Evolutionary conservation across 2,329 filamentous ascomycete species (phyloP), one percentile per base, ranked within the genome.

Genomic region (Paecilomyces variotii): DNA sequence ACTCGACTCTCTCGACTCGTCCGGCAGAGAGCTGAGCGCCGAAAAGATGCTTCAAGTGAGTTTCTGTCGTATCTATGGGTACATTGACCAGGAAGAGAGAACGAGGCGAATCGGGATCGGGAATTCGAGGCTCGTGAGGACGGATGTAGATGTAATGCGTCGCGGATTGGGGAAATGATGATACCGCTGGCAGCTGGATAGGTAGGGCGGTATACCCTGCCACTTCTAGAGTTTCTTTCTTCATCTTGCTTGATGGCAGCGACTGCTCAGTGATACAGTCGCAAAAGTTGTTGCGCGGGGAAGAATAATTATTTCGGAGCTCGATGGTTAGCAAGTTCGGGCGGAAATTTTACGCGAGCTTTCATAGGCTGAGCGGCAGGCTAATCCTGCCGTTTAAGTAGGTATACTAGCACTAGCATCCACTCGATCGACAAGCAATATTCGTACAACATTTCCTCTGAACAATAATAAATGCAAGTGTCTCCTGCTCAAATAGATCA

Each of bases 1-100:
- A 97, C 0, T 82, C 78, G 4, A 95, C 87, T 56, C 78, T 80
- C 72, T 96, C 90, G 54, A 97, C 88, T 53, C 88, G 82, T 2
- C 89, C 89, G 0, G 88, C 86, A 7, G 90, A 88, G 0, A 97
- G 81, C 14, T 95, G 83, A 0, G 82, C 79, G 0, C 84, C 78
- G 65, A 97, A 95, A 0, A 97, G 77, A 50, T 86, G 80, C 52
- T 90, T 86, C 50, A 97, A 81, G 67, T 92, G 89, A 0, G 80
- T 73, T 58, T 90, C 87, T 3, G 90, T 95, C 60, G 90, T 87
- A 70, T 97, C 92, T 62, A 88, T 80, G 5, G 94, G 94, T 0
- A 95, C 78, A 68, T 99, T 97, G 63, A 92, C 89, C n/a, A 96
- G 72, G 75, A 96, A 99, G 19, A 99, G 81, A 61, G 89, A 91